These are phyloP conservation scores for Penicillium sp. DNA, from an alignment of 2,329 filamentous ascomycete genomes.

Conservation along the genomic window DNA sequence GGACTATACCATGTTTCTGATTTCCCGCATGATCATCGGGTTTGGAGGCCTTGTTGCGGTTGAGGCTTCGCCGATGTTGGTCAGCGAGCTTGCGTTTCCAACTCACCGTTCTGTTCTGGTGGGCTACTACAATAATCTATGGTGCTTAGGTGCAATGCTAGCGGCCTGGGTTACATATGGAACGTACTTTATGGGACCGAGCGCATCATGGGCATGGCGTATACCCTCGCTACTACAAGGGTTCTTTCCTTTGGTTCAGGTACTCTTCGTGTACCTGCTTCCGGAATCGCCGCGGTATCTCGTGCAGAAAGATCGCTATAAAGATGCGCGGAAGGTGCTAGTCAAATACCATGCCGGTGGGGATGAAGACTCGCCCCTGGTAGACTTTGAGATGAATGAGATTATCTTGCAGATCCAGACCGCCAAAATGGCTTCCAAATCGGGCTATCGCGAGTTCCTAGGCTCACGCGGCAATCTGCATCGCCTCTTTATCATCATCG, in stretches of 20 bases:
- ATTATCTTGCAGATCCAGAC: conserved; percentile 1
- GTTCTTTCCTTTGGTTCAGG: conserved; percentile 8
- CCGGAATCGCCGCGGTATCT: conserved; percentile 16
- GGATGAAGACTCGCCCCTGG: conserved; percentile 7
- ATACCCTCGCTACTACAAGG: conserved; percentile 17
- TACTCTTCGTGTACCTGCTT: conserved; percentile 6
- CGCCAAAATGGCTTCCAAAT: not conserved
- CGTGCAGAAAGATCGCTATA: not conserved
- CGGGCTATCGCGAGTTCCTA: not conserved
- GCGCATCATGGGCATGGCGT: conserved; percentile 18
- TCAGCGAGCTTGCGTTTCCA: conserved; percentile 46
- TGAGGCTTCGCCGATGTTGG: conserved; percentile 33
- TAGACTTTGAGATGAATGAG: conserved; percentile 12
- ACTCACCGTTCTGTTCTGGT: conserved; percentile 34
- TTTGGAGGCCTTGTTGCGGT: conserved; percentile 32
- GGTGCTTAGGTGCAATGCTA: conserved; percentile 20
- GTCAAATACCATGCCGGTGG: conserved; percentile 17
- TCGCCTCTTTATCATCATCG: conserved; percentile 40
- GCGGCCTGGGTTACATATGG: conserved; percentile 27
- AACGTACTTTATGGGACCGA: conserved; percentile 11
- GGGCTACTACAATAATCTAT: conserved; percentile 30
- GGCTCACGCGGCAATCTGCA: conserved; percentile 5
- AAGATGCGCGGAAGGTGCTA: conserved; percentile 16
- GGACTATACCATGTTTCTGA: conserved; percentile 30
- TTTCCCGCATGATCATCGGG: conserved; percentile 37